Evolutionary conservation across 176 grass and related monocot genomes (phyloP).

Genomic region (Poa annua): DNA sequence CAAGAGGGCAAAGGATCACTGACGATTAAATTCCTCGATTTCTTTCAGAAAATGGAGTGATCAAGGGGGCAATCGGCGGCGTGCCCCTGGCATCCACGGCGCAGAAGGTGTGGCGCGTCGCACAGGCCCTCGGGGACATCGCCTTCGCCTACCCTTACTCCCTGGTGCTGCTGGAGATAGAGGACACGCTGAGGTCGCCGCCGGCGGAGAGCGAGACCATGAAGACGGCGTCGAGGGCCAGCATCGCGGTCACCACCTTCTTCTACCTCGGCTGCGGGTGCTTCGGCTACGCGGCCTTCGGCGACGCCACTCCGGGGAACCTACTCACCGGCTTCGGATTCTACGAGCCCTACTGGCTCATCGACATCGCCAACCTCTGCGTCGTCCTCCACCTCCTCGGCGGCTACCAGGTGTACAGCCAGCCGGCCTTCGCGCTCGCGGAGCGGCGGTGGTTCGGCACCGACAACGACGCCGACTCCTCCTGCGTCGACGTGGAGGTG

Average conservation of each 20-base stretch:
- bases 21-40: neutral
- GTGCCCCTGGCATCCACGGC: constrained; percentile 41
- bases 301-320: constrained; percentile 79
- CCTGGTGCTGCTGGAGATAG: constrained; percentile 74
- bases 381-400: constrained; percentile 75
- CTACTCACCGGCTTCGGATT: constrained; percentile 87
- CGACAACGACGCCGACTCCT: constrained; percentile 22
- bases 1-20: neutral
- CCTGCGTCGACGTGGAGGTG: constrained; percentile 42
- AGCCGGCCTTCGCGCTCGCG: constrained; percentile 61
- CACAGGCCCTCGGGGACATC: constrained; percentile 87
- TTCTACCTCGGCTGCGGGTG: constrained; percentile 84
- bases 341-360: constrained; percentile 94
- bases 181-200: constrained; percentile 75
- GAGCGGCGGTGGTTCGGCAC: constrained; percentile 39
- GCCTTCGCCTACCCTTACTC: constrained; percentile 88
- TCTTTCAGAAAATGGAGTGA: constrained; percentile 59
- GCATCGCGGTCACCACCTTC: constrained; percentile 64
- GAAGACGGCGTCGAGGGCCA: constrained; percentile 61
- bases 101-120: constrained; percentile 80
- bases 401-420: constrained; percentile 76
- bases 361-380: constrained; percentile 73
- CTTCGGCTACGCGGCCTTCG: constrained; percentile 89
- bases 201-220: constrained; percentile 77
- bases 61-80: constrained; percentile 64